Evolutionary conservation across 163 green algal genomes (phyloP), one percentile per base, ranked within the genome.

Genomic region (Chlorella variabilis): DNA sequence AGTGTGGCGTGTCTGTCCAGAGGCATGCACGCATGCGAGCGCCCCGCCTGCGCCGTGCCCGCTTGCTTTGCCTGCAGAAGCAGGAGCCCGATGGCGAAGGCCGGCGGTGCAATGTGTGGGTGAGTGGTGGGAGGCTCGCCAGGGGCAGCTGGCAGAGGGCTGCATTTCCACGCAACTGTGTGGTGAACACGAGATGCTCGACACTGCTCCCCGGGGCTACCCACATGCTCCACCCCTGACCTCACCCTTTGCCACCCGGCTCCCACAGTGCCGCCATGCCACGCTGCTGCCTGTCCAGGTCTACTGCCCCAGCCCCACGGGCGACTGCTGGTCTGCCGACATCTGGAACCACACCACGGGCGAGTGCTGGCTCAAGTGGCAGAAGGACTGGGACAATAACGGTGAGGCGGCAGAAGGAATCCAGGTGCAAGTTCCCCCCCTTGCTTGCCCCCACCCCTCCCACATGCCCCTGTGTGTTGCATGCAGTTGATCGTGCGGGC

Each of bases 71-170:
- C 36, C 8, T 70, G 48, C 74, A 71, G 36, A 15, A 80, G 74
- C 39, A 17, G n/a, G 27, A 42, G 58, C 13, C 59, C 0, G 42
- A 81, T 5, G 75, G 75, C 62, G 18, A 39, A n/a, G n/a, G n/a
- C n/a, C n/a, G n/a, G 51, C n/a, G 54, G 48, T 83, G 78, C 78
- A 78, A 78, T 21, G 41, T 83, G 7, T 83, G 78, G 78, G 78
- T 82, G 38, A 77, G 70, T 62, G 4, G 54, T 25, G 54, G 54
- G 5, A n/a, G 15, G 18, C 54, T 31, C 20, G 54, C 45, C 45
- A 54, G n/a, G n/a, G n/a, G n/a, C 45, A 54, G 45, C 45, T 54
- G 11, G 15, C 11, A 54, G 45, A 23, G 11, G 45, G 15, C 45
- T 54, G 45, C 45, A 15, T 15, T 54, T 11, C 59, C 15, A 27